Evolutionary conservation across 176 grass and related monocot species (phyloP), one percentile per base, ranked within the genome.

Genomic region (Juncus inflexus): DNA sequence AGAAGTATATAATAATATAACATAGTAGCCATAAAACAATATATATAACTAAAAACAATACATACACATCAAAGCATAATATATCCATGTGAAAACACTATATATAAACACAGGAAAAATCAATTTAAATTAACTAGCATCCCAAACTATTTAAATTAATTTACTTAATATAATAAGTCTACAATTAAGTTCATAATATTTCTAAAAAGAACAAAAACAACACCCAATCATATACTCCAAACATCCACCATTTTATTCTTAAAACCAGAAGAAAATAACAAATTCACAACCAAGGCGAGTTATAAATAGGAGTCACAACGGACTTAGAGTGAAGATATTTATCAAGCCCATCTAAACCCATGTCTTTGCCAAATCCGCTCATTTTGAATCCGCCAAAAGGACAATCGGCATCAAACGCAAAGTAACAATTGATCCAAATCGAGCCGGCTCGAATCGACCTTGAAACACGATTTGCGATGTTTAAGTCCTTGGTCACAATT

Each of bases 361-460:
- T 74, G 62, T 92, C 89, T 75, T 87, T 92, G 66, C 89, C 89
- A 37, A 82, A 82, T 0, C 89, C 89, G 9, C 89, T 92, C 84
- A 87, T 87, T 77, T 92, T 92, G 78, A 51, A 92, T 5, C 89
- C 89, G 0, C 89, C 89, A 50, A 92, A 87, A 0, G 89, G 89
- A 7, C 40, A 60, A 14, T 85, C 84, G 0, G 7, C 2, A 52
- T 92, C 89, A 12, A 92, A 77, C 4, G 63, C 89, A 2, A 88
- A 3, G 89, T 88, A 92, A 71, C 89, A 88, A 65, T 92, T 92
- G 15, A 92, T 71, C 89, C 89, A 92, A 50, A 92, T 63, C 28
- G 58, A 9, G 0, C 89, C 89, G 0, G 89, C 81, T 1, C 84
- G 64, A 51, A 92, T 63, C 0, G 89, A 88, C 41, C 89, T 82